Evolutionary conservation across 192 early-diverging fungal species (phyloP).

Genomic region (Backusella parvicylindrica): DNA sequence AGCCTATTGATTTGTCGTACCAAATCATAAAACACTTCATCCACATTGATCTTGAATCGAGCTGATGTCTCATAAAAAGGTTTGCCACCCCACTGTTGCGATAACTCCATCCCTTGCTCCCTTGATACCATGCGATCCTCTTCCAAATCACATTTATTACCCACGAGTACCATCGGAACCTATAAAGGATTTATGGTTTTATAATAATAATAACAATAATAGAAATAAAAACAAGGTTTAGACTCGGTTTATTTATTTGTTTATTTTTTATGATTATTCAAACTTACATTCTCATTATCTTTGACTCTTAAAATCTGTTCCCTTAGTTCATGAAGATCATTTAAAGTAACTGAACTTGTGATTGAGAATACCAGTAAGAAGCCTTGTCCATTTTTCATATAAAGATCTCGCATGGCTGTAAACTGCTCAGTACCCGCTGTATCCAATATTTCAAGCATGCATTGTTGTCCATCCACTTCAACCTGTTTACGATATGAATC

Average conservation of each 20-base stretch:
- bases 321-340: constrained; percentile 73
- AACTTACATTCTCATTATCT: constrained; percentile 59
- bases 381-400: constrained; percentile 89
- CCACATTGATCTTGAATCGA: constrained; percentile 79
- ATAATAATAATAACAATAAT: constrained; percentile 60
- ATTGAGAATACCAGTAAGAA: constrained; percentile 89
- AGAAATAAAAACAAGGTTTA: background rate
- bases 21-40: constrained; percentile 87
- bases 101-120: constrained; percentile 61
- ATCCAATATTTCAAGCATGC: constrained; percentile 88
- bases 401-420: constrained; percentile 78
- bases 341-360: constrained; percentile 66
- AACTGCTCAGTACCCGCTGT: constrained; percentile 76
- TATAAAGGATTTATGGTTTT: constrained; percentile 82
- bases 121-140: constrained; percentile 62
- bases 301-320: constrained; percentile 79
- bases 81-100: constrained; percentile 59
- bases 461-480: constrained; percentile 74
- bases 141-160: constrained; percentile 90
- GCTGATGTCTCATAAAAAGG: constrained; percentile 89
- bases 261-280: background rate
- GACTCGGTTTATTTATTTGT: constrained; percentile 7
- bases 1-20: constrained; percentile 84
- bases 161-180: constrained; percentile 83
- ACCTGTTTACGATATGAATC: constrained; percentile 87